phyloP scores from a whole-genome alignment of 495 filamentous ascomycete species.

The Penicillium ochrochloron region DNA sequence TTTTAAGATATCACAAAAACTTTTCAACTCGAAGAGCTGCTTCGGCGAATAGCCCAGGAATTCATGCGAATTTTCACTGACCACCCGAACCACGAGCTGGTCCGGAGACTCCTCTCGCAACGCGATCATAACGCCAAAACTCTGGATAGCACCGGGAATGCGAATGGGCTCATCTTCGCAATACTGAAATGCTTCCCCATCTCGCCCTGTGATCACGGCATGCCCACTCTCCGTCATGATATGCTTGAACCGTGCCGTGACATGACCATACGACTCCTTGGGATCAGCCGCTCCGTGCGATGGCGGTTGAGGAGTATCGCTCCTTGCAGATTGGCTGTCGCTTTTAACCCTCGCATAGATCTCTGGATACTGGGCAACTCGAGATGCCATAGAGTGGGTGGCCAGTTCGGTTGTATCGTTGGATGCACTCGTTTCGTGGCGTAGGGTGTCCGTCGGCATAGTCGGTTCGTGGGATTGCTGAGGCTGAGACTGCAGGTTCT shows the following conservation, averaged over 20 bases:
- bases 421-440: slow-evolving; percentile 20
- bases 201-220: slow-evolving; percentile 80
- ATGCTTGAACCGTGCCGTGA: slow-evolving; percentile 81
- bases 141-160: slow-evolving; percentile 87
- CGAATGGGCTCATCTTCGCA: slow-evolving; percentile 97
- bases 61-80: slow-evolving; percentile 81
- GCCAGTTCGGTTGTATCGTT: slow-evolving; percentile 26
- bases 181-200: slow-evolving; percentile 68
- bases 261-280: slow-evolving; percentile 43
- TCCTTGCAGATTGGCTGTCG: slow-evolving; percentile 15
- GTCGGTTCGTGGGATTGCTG: slow-evolving; percentile 20
- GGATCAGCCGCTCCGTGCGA: slow-evolving; percentile 14
- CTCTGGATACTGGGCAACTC: slow-evolving; percentile 29
- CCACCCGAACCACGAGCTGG: slow-evolving; percentile 72
- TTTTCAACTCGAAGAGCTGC: slow-evolving; percentile 73
- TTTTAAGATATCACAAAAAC: slow-evolving; percentile 78
- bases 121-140: slow-evolving; percentile 79
- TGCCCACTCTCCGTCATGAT: slow-evolving; percentile 79
- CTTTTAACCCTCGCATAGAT: slow-evolving; percentile 22
- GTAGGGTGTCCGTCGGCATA: slow-evolving; percentile 17
- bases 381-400: slow-evolving; percentile 30
- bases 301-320: slow-evolving; percentile 6
- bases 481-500: slow-evolving; percentile 27
- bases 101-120: slow-evolving; percentile 73
- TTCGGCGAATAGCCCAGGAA: slow-evolving; percentile 81